Evolutionary conservation across 2,329 filamentous ascomycete genomes (phyloP), one percentile per base, ranked within the genome.

Genomic region (Grosmannia huntii): DNA sequence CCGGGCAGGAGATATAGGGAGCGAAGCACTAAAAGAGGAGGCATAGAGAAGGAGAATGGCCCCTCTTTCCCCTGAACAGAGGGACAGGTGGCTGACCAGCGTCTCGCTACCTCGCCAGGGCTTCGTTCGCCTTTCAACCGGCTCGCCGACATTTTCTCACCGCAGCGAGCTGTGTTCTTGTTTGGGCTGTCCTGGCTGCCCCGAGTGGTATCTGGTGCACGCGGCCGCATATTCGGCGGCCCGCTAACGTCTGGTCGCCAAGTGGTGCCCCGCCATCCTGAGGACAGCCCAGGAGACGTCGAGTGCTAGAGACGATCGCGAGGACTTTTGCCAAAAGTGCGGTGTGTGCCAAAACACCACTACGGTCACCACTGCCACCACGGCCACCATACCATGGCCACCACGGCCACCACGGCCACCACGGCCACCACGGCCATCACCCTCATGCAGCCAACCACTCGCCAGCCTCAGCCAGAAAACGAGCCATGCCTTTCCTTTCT

Each of bases 191-290:
- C 38, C 25, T 54, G 56, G 19, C 49, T 14, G 36, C 36, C 14
- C 12, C 36, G 36, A 16, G 36, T 52, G 49, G 49, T 27, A 16
- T 52, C 16, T 54, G 23, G 21, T 27, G 53, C 41, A 31, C 27
- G 56, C 56, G 58, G 58, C 55, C 58, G 58, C 58, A 60, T 60
- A 60, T 57, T 57, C 33, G 55, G 55, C 50, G 58, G 54, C 58
- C 58, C 58, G 58, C 58, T 60, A 57, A 54, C 53, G 36, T 14
- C 11, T 54, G 51, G n/a, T 41, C 31, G 33, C 36, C 53, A 53
- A 54, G 53, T 54, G 21, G 41, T 23, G 53, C 31, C 52, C 52
- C 52, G 53, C 53, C 53, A 9, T 11, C 49, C 28, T 28, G 28
- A 52, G 50, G 25, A 51, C 27, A 53, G n/a, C 16, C 46, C 19